Percentiles rank a stretch among this genome's conserved stretches.
Evolutionary conservation across 106 monocot species (phyloP).

Genomic region (Dendrobium officinale): DNA sequence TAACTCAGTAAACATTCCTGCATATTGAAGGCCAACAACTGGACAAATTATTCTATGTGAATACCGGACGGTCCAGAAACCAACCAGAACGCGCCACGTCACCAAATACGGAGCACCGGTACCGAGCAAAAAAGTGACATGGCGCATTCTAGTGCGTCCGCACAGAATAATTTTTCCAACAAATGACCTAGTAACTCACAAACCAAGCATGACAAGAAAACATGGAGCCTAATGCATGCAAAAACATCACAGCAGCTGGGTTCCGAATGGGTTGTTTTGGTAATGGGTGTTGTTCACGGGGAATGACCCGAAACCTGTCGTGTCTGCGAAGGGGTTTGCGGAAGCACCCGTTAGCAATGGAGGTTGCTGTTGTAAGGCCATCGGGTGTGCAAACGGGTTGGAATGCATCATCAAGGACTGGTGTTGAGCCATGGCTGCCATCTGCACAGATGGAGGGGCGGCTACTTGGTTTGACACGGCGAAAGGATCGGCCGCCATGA

Average conservation of each 20-base stretch:
- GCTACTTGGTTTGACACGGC: slow-evolving; percentile 50
- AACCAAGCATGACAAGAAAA: not conserved
- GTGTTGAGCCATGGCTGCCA: slow-evolving; percentile 63
- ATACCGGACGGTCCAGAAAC: too few species aligned
- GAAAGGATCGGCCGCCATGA: slow-evolving; percentile 54
- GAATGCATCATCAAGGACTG: slow-evolving; percentile 42
- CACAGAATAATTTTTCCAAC: not conserved
- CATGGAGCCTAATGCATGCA: not conserved
- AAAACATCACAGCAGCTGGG: slow-evolving; percentile 20
- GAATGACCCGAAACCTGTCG: slow-evolving; percentile 42
- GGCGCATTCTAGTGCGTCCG: too few species aligned
- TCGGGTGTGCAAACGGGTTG: slow-evolving; percentile 47
- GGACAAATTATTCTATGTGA: too few species aligned
- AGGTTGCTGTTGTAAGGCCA: slow-evolving; percentile 1
- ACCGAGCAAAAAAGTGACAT: too few species aligned
- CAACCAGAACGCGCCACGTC: too few species aligned
- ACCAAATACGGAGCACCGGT: too few species aligned
- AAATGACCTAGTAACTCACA: slow-evolving; percentile 1
- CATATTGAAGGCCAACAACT: not conserved
- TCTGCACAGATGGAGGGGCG: slow-evolving; percentile 53
- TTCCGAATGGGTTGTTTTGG: slow-evolving; percentile 52
- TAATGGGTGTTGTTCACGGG: slow-evolving; percentile 30
- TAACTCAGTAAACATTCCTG: too few species aligned
- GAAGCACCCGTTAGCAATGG: slow-evolving; percentile 12
- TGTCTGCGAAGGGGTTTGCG: slow-evolving; percentile 51